Percentiles rank a stretch among this genome's conserved stretches.
Evolutionary conservation across 352 stramenopile genomes (phyloP).

Genomic region (Nothophytophthora sp.): DNA sequence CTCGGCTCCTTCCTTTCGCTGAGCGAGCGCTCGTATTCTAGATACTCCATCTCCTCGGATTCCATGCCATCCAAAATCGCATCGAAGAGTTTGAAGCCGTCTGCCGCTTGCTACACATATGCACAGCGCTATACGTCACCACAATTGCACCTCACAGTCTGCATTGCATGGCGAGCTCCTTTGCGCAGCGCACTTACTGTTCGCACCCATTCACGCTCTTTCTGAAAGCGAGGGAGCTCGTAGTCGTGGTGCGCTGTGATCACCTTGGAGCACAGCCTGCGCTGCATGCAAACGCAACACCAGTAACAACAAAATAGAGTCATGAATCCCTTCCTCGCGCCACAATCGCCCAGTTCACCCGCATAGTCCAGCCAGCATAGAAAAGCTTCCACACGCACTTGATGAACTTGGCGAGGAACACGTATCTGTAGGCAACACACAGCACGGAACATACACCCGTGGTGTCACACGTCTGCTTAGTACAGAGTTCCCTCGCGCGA

Average conservation of each 20-base stretch:
- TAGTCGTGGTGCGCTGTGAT: slow-evolving; percentile 70
- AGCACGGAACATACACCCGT: neutral
- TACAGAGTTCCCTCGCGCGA: slow-evolving; percentile 3
- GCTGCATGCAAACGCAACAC: slow-evolving; percentile 8
- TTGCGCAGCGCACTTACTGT: slow-evolving; percentile 31
- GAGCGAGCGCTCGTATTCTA: slow-evolving; percentile 55
- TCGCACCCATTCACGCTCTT: slow-evolving; percentile 70
- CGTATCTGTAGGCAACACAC: slow-evolving; percentile 49
- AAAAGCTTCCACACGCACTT: too few species aligned
- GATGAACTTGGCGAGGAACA: slow-evolving; percentile 81
- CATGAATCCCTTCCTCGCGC: neutral
- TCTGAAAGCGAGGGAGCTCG: slow-evolving; percentile 45
- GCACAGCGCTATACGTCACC: neutral
- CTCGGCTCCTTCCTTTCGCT: slow-evolving; percentile 25
- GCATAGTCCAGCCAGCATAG: too few species aligned
- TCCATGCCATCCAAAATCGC: slow-evolving; percentile 83
- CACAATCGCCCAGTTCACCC: too few species aligned
- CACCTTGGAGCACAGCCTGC: slow-evolving; percentile 76
- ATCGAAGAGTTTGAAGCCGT: slow-evolving; percentile 68
- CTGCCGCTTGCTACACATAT: slow-evolving; percentile 56
- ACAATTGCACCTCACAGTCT: neutral
- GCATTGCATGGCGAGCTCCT: neutral
- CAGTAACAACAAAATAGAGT: slow-evolving; percentile 25
- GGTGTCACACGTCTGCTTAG: too few species aligned
- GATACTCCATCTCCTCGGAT: slow-evolving; percentile 55